phyloP scores from a whole-genome alignment of 2,329 filamentous ascomycete genomes.

The Capronia coronata region DNA sequence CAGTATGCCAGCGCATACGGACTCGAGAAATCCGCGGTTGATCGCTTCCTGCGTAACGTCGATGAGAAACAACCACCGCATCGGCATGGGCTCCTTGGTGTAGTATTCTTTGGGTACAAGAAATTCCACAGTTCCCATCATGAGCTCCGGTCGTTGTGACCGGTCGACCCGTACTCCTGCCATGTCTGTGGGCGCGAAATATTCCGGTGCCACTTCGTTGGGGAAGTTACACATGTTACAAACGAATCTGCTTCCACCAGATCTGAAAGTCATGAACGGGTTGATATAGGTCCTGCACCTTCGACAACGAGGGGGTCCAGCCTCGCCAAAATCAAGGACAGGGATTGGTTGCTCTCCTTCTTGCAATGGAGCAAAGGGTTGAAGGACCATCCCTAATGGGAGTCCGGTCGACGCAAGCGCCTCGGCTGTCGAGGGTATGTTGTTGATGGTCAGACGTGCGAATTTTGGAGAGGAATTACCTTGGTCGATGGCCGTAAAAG shows the following conservation, averaged over 20 bases:
- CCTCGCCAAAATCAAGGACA: conserved; percentile 88
- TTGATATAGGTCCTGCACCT: conserved; percentile 96
- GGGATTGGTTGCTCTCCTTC: conserved; percentile 81
- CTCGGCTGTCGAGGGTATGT: conserved; percentile 77
- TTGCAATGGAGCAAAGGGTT: conserved; percentile 77
- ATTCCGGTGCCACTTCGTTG: conserved; percentile 86
- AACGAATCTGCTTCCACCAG: conserved; percentile 90
- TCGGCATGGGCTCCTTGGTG: conserved; percentile 83
- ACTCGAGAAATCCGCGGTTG: conserved; percentile 83
- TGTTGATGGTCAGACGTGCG: conserved; percentile 84
- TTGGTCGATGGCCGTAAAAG: conserved; percentile 91
- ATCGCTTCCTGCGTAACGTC: conserved; percentile 89
- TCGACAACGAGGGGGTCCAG: conserved; percentile 81
- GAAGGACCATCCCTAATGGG: conserved; percentile 79
- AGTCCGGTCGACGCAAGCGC: conserved; percentile 72
- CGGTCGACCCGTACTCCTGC: conserved; percentile 82
- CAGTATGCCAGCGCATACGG: conserved; percentile 83
- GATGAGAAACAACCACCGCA: conserved; percentile 85
- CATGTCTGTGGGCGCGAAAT: conserved; percentile 85
- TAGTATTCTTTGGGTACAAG: conserved; percentile 98
- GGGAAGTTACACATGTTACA: conserved; percentile 98
- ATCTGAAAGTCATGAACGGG: conserved; percentile 95
- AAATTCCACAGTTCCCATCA: conserved; percentile 89
- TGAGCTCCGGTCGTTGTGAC: conserved; percentile 80
- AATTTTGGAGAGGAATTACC: conserved; percentile 95